Conservation (phyloP, 306 rosid species). For the barrel medic (Medicago truncatula) region DNA sequence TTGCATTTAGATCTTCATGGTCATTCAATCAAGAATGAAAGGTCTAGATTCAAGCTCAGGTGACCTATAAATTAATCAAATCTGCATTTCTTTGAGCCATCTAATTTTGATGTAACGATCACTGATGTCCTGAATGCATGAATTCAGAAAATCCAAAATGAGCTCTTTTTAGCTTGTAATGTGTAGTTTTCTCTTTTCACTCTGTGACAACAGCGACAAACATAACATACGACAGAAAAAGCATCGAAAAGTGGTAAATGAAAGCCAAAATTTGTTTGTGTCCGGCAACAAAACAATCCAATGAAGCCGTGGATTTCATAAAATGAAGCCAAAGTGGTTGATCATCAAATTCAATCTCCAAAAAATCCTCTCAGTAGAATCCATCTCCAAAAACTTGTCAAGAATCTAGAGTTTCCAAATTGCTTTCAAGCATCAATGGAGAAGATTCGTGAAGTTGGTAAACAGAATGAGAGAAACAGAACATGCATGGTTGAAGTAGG, state of each 20-base stretch:
- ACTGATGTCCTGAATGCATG: too few species aligned
- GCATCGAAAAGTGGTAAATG: conserved; percentile 72
- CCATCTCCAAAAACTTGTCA: conserved; percentile 51
- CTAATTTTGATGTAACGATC: too few species aligned
- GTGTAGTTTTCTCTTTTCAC: too few species aligned
- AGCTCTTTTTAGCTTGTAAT: conserved; percentile 50
- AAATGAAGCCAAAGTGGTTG: conserved; percentile 48
- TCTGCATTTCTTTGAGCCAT: too few species aligned
- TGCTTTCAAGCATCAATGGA: conserved; percentile 37
- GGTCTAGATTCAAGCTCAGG: too few species aligned
- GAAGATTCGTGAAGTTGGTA: conserved; percentile 53
- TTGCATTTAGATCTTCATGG: too few species aligned
- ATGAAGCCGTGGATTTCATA: conserved; percentile 69
- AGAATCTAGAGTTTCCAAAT: conserved; percentile 42
- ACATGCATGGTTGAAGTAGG: conserved; percentile 66
- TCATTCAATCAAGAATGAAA: too few species aligned
- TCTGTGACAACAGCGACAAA: conserved; percentile 41
- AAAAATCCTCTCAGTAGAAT: conserved; percentile 44
- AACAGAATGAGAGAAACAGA: conserved; percentile 51
- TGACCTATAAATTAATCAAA: too few species aligned
- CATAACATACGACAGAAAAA: conserved; percentile 80
- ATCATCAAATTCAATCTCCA: conserved; percentile 51
- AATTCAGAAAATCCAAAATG: too few species aligned
- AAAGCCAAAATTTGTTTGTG: conserved; percentile 49
- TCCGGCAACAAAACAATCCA: conserved; percentile 69